Percentiles rank a stretch among this genome's conserved stretches.
Conservation (phyloP, 331 rosid species). For the Quercus tomentella region DNA sequence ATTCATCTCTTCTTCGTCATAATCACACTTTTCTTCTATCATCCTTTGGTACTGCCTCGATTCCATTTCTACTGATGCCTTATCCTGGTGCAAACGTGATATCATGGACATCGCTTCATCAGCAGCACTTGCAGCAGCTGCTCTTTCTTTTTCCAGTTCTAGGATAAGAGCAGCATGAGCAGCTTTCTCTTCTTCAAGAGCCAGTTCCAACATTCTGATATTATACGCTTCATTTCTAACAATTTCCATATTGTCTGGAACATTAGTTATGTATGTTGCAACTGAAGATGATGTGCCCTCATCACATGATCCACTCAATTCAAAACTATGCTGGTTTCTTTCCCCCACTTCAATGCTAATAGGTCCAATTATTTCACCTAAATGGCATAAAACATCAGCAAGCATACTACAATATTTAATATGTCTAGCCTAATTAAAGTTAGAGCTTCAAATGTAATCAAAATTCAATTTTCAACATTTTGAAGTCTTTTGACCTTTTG, state of each 20-base stretch:
- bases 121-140: slow-evolving; percentile 78
- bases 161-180: slow-evolving; percentile 53
- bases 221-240: slow-evolving; percentile 34
- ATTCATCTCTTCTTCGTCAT: slow-evolving; percentile 80
- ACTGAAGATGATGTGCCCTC: slow-evolving; percentile 27
- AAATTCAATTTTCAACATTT: slow-evolving; percentile 10
- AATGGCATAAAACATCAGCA: slow-evolving; percentile 17
- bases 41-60: slow-evolving; percentile 60
- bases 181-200: slow-evolving; percentile 59
- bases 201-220: slow-evolving; percentile 45
- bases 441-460: background rate
- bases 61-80: slow-evolving; percentile 67
- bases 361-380: slow-evolving; percentile 37
- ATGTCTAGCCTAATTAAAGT: background rate
- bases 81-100: slow-evolving; percentile 66
- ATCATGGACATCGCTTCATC: slow-evolving; percentile 95
- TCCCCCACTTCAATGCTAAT: slow-evolving; percentile 31
- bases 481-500: background rate
- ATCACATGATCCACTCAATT: slow-evolving; percentile 39
- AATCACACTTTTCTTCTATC: slow-evolving; percentile 66
- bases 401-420: slow-evolving; percentile 16
- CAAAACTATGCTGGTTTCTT: slow-evolving; percentile 36
- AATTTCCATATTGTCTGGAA: slow-evolving; percentile 20
- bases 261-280: slow-evolving; percentile 17
- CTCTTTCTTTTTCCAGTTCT: slow-evolving; percentile 92